Evolutionary conservation across 805 yeast species (phyloP), one percentile per base, ranked within the genome.

Genomic region (Saccharomyces kudriavzevii): DNA sequence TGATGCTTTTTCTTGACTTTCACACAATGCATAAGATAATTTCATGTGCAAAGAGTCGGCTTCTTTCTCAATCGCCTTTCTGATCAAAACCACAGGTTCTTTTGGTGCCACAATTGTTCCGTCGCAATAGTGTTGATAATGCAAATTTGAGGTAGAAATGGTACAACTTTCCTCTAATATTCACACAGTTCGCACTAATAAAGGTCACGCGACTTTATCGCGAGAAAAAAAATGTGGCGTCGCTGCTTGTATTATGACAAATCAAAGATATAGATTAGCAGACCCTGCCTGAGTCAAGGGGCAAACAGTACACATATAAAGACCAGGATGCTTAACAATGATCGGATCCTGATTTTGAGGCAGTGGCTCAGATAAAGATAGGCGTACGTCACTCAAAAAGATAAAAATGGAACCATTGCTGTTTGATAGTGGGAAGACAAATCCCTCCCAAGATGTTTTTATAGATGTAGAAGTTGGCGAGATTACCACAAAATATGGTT

Each of bases 401-500:
- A 9, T 6, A 35, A 35, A 5, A 35, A 35, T 35, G 43, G 24
- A 35, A 35, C 24, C 43, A 9, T 17, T 35, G 22, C 24, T 35
- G 4, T 35, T 35, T 35, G 17, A 17, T 35, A 35, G 43, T 35
- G 43, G 43, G 43, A 35, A 35, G 17, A 24, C 43, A 20, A 20
- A 35, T 35, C 43, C 43, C 24, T 35, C 43, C 6, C 43, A 35
- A 35, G 24, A 35, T 35, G 43, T 17, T 35, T 35, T 35, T 9
- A 35, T 35, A 35, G 43, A 35, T 35, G 65, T 58, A 17, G 55
- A 49, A 14, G 70, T 62, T 0, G 84, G 84, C 13, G 43, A 48
- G 11, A 22, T 22, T n/a, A 11, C 24, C 43, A 25, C 50, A 9
- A 35, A 35, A 35, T 35, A 35, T 35, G 50, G 50, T 29, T 29